A percentile compares a stretch with the other conserved stretches of the same genome.
Evolutionary conservation across 768 basidiomycete genomes (phyloP).

Genomic region (Dendrothele bispora): DNA sequence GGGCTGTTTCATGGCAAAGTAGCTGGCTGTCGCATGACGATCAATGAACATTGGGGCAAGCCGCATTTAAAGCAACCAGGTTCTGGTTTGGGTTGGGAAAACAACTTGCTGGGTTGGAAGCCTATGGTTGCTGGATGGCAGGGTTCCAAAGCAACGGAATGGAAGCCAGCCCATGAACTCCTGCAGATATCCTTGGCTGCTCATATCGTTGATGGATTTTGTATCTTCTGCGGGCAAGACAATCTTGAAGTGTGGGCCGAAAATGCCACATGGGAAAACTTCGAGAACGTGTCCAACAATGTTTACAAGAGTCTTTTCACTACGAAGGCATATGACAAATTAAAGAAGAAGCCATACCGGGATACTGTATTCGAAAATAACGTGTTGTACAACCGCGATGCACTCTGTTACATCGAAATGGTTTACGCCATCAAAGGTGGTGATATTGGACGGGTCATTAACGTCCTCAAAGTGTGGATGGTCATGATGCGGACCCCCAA

Average conservation of each 20-base stretch:
- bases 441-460: slow-evolving; percentile 20
- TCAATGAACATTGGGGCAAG: slow-evolving; percentile 18
- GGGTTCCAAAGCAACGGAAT: slow-evolving; percentile 11
- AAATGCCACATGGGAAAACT: slow-evolving; percentile 5
- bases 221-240: slow-evolving; percentile 5
- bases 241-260: slow-evolving; percentile 10
- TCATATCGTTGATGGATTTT: slow-evolving; percentile 14
- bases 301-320: slow-evolving; percentile 10
- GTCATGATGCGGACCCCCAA: slow-evolving; percentile 19
- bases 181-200: slow-evolving; percentile 14
- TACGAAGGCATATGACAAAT: slow-evolving; percentile 3
- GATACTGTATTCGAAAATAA: slow-evolving; percentile 12
- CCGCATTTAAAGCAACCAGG: slow-evolving; percentile 5
- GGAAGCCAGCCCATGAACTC: slow-evolving; percentile 12
- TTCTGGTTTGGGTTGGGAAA: slow-evolving; percentile 11
- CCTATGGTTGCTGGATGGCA: slow-evolving; percentile 15
- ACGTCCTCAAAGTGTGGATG: slow-evolving; percentile 11
- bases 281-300: slow-evolving; percentile 6
- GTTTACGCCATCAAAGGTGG: slow-evolving; percentile 17
- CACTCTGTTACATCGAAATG: slow-evolving; percentile 15
- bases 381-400: slow-evolving; percentile 18
- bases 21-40: slow-evolving; percentile 8
- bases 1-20: slow-evolving; percentile 18
- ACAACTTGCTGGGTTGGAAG: neutral
- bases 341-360: neutral